Evolutionary conservation across 2,329 filamentous ascomycete genomes (phyloP), one percentile per base, ranked within the genome.

Genomic region (Diplodia seriata): DNA sequence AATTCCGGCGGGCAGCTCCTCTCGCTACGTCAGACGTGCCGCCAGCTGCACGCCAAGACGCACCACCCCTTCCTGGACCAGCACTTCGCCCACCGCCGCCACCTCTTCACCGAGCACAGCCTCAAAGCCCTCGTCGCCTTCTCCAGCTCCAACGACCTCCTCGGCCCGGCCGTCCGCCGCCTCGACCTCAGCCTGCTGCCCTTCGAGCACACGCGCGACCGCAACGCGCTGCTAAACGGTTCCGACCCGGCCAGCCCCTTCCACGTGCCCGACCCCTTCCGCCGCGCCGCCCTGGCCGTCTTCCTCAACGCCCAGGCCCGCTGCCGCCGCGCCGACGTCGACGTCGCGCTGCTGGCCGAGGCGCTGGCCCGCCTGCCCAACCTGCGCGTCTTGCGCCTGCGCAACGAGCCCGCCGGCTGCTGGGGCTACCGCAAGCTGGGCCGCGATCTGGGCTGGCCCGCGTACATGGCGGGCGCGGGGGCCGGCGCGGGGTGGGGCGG

Each of bases 21-120:
- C 43, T 33, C 40, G 12, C 59, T 63, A 1, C 40, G 59, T 14
- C 40, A 50, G 11, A 7, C 38, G 26, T 50, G 43, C 31, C 59
- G 59, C 26, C 26, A 50, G 40, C n/a, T 50, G 26, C 15, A 33
- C 40, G 59, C 59, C 38, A 63, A 63, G 43, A 50, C 59, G n/a
- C 31, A 50, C 59, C 40, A 63, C 59, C 18, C 40, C 26, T 63
- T 63, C 59, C 23, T 14, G 23, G 43, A 36, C 15, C 15, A 8
- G 4, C 47, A 63, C 29, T 51, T 63, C 47, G 9, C 40, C 18
- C 15, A 26, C 26, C 40, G 59, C 15, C 40, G 47, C 40, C 59
- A 63, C n/a, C 18, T 63, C 26, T 33, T 63, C 40, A 50, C 59
- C 40, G 40, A 50, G 29, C 38, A 50, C 31, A 50, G 40, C 36